Percentiles rank a stretch among this genome's conserved stretches.
Conservation (phyloP, 2,329 filamentous ascomycete species). For the Magnaporthiopsis incrustans region DNA sequence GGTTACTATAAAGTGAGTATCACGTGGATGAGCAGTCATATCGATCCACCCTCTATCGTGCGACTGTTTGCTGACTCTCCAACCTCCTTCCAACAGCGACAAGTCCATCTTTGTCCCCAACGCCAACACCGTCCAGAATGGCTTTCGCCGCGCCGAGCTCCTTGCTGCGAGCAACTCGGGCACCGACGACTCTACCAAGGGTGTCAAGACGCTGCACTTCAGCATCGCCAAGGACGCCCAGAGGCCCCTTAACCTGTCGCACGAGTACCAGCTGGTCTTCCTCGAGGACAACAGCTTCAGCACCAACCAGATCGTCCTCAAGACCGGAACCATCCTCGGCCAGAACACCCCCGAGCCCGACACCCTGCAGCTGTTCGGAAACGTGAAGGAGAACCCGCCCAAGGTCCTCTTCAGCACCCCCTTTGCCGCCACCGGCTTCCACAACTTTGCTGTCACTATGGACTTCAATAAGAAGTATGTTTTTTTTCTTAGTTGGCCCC, state of each 20-base stretch:
- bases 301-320: constrained; percentile 45
- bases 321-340: constrained; percentile 44
- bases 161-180: constrained; percentile 41
- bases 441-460: constrained; percentile 53
- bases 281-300: constrained; percentile 38
- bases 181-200: constrained; percentile 41
- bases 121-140: constrained; percentile 40
- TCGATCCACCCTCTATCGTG: background rate
- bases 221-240: constrained; percentile 44
- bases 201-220: constrained; percentile 55
- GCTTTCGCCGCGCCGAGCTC: constrained; percentile 54
- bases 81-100: constrained; percentile 25
- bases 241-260: constrained; percentile 47
- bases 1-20: constrained; percentile 39
- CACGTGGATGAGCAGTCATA: background rate
- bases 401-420: constrained; percentile 40
- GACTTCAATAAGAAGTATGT: constrained; percentile 49
- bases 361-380: constrained; percentile 37
- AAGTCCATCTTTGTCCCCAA: constrained; percentile 50
- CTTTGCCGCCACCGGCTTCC: constrained; percentile 43
- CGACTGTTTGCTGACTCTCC: background rate
- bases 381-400: constrained; percentile 37
- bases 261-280: constrained; percentile 52
- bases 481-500: background rate
- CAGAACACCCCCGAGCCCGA: constrained; percentile 26